Base-by-base conservation (phyloP, 2,329 filamentous ascomycete species). In the Penicillium sp. region DNA sequence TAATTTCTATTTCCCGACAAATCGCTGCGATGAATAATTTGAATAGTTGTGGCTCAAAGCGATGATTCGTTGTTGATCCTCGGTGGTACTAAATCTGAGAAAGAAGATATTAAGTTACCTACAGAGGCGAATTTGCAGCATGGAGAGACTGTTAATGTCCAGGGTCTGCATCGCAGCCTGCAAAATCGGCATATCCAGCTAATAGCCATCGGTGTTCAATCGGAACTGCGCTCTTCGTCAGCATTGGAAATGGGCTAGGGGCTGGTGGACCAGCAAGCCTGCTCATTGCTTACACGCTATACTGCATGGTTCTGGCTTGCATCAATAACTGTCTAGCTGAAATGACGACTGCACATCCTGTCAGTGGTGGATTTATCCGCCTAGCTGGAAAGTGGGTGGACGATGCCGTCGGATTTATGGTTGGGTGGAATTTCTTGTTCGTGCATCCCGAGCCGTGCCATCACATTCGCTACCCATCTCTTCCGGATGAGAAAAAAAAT, bases 391-490 rank as follows among this genome's bases (percentile, higher is more conserved):
- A 67, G 44, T 76, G 69, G 71, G 74, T 76, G 2, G 74, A 77
- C 51, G 64, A 68, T 24, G 72, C 74, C 3, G 64, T 73, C 24
- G 72, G 73, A 1, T 75, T 75, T 54, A 69, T 71, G 55, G 65
- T 65, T 24, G 71, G 71, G 5, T 77, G 73, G 73, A 77, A 77
- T 54, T 77, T 76, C 62, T 77, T 74, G 33, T 36, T 36, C n/a
- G 33, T 36, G 8, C 5, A 31, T 31, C 28, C 10, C 5, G 14
- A 10, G 10, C 28, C 10, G 28, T 31, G 10, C n/a, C n/a, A 18
- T n/a, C n/a, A n/a, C n/a, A n/a, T n/a, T n/a, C n/a, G n/a, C n/a
- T n/a, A n/a, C n/a, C n/a, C n/a, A n/a, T n/a, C n/a, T n/a, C n/a
- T n/a, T n/a, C n/a, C n/a, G n/a, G n/a, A n/a, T n/a, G n/a, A n/a